These are phyloP conservation scores for Pseudoneurospora amorphoporcata DNA, from an alignment of 495 filamentous ascomycete species.

Conservation along the genomic window DNA sequence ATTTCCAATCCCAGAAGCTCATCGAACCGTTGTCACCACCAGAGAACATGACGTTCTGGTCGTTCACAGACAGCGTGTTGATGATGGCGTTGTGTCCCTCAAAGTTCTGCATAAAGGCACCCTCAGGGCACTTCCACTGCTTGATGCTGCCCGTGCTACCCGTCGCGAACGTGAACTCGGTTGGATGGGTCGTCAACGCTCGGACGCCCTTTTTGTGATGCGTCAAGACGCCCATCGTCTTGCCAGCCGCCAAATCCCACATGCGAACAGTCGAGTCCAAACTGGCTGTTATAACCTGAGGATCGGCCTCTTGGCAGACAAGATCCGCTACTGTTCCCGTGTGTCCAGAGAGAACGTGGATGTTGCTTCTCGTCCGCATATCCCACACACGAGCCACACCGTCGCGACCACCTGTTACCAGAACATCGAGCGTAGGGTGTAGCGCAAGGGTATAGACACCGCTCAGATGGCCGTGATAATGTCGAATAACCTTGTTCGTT, in stretches of 20 bases:
- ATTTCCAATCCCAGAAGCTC: slow-evolving; percentile 99
- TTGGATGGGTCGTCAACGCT: slow-evolving; percentile 74
- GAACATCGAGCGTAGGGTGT: slow-evolving; percentile 87
- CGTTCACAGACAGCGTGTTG: slow-evolving; percentile 88
- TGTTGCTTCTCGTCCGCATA: slow-evolving; percentile 90
- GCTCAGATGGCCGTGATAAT: slow-evolving; percentile 95
- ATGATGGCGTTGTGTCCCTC: slow-evolving; percentile 94
- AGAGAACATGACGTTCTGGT: slow-evolving; percentile 90
- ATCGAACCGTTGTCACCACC: slow-evolving; percentile 95
- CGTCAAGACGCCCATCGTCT: slow-evolving; percentile 90
- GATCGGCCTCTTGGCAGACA: slow-evolving; percentile 91
- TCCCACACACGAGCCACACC: slow-evolving; percentile 96
- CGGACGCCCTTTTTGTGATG: slow-evolving; percentile 98
- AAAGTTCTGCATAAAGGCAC: slow-evolving; percentile 99
- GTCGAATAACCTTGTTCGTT: slow-evolving; percentile 95
- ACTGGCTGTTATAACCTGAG: slow-evolving; percentile 85
- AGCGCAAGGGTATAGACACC: slow-evolving; percentile 88
- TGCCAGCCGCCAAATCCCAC: slow-evolving; percentile 94
- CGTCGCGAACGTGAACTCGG: slow-evolving; percentile 92
- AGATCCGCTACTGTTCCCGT: slow-evolving; percentile 79
- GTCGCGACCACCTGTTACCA: slow-evolving; percentile 91
- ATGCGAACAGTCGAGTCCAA: slow-evolving; percentile 87
- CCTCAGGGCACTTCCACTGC: slow-evolving; percentile 98
- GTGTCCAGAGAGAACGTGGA: slow-evolving; percentile 88
- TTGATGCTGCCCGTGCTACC: slow-evolving; percentile 91